These are phyloP conservation scores for Paracoccidioides brasiliensis DNA, from an alignment of 2,329 filamentous ascomycete genomes.

Conservation along the genomic window DNA sequence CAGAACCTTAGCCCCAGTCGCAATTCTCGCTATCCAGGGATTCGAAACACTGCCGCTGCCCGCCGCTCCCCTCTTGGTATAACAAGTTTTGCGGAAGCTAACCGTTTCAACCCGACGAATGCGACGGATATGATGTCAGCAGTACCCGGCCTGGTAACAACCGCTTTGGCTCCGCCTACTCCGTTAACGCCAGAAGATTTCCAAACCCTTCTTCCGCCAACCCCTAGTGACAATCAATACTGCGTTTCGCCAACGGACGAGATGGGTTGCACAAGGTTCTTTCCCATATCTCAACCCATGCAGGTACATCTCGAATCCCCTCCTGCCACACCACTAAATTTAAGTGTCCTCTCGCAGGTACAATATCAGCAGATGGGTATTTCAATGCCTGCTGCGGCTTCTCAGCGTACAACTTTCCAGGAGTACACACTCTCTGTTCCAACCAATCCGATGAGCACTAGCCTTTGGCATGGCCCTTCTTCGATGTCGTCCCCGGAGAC, in stretches of 20 bases:
- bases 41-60: conserved; percentile 33
- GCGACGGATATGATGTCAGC: conserved; percentile 21
- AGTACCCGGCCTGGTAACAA: conserved; percentile 22
- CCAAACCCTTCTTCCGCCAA: conserved; percentile 28
- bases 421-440: conserved; percentile 28
- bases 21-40: conserved; percentile 31
- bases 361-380: conserved; percentile 26
- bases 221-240: conserved; percentile 27
- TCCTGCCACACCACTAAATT: conserved; percentile 29
- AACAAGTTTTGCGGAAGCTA: conserved; percentile 32
- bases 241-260: conserved; percentile 23
- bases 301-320: conserved; percentile 32
- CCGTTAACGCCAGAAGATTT: conserved; percentile 32
- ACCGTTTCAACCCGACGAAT: conserved; percentile 21
- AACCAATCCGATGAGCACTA: conserved; percentile 25
- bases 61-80: conserved; percentile 37
- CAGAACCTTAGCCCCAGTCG: conserved; percentile 24
- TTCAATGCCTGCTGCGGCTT: conserved; percentile 29
- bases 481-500: conserved; percentile 30
- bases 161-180: conserved; percentile 29
- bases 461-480: conserved; percentile 30
- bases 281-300: conserved; percentile 28
- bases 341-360: conserved; percentile 27
- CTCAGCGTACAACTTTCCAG: conserved; percentile 31
- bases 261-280: conserved; percentile 18